phyloP scores from a whole-genome alignment of 2,329 filamentous ascomycete species.

The Colletotrichum viniferum region DNA sequence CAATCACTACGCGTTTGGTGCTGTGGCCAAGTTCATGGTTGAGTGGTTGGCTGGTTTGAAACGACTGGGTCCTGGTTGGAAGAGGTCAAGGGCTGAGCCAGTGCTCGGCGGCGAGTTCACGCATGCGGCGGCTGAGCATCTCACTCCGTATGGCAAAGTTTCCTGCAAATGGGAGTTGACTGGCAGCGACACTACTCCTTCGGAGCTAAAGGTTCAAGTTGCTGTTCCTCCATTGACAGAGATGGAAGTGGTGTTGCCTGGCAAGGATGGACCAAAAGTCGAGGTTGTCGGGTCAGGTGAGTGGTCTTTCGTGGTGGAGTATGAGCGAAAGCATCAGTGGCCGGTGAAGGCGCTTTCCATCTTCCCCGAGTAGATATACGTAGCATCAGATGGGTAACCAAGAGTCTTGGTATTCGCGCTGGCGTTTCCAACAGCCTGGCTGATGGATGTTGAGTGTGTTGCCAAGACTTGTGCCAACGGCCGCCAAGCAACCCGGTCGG shows the following conservation, averaged over 20 bases:
- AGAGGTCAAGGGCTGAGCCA: neutral
- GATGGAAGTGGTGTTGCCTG: slow-evolving; percentile 15
- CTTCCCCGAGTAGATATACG: neutral
- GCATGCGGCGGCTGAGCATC: neutral
- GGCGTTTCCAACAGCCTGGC: neutral
- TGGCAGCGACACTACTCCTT: neutral
- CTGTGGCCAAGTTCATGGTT: slow-evolving; percentile 42
- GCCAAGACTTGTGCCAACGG: neutral
- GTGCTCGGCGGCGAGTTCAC: neutral
- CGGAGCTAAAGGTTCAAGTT: neutral
- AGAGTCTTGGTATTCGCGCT: neutral
- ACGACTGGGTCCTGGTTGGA: slow-evolving; percentile 28
- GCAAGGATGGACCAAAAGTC: neutral
- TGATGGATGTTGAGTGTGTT: neutral
- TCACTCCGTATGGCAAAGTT: slow-evolving; percentile 1
- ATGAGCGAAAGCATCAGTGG: neutral
- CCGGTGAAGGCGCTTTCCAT: neutral
- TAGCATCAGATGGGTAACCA: neutral
- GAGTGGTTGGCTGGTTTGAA: slow-evolving; percentile 27
- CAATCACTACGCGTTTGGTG: slow-evolving; percentile 46
- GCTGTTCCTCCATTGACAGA: slow-evolving; percentile 7
- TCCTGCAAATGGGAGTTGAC: neutral
- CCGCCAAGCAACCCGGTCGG: fast-evolving
- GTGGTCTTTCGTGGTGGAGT: neutral
- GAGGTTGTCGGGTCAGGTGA: neutral